These are phyloP conservation scores for Tagetes erecta DNA, from an alignment of 129 eudicot genomes.

Conservation along the genomic window DNA sequence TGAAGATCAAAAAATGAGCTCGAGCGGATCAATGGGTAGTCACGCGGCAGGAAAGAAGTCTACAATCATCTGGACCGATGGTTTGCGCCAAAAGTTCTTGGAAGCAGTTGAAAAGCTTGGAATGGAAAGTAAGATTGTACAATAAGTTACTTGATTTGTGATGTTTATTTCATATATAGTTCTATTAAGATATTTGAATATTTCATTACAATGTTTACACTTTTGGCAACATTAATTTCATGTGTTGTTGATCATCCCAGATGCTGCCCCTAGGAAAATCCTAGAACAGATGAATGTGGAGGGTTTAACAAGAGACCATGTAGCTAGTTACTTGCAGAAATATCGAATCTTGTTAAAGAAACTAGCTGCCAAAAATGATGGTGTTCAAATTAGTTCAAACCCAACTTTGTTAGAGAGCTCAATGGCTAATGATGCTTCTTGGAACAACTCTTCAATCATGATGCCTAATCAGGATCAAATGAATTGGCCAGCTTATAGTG, in stretches of 20 bases:
- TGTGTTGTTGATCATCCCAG: constrained; percentile 4
- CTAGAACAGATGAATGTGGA: constrained; percentile 32
- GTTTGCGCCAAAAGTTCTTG: constrained; percentile 21
- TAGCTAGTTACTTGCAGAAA: constrained; percentile 39
- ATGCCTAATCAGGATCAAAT: neutral
- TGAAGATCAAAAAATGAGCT: constrained; percentile 13
- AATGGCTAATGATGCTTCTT: constrained; percentile 3
- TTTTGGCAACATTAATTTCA: neutral
- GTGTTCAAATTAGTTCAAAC: constrained; percentile 5
- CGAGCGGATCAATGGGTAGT: neutral
- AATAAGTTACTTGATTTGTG: neutral
- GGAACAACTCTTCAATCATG: constrained; percentile 4
- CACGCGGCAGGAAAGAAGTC: constrained; percentile 1
- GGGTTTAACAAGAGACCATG: constrained; percentile 39
- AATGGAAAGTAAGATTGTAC: constrained; percentile 28
- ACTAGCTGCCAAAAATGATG: neutral
- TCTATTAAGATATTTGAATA: neutral
- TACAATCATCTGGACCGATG: constrained; percentile 27
- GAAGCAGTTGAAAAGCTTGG: constrained; percentile 31
- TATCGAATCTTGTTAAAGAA: constrained; percentile 24
- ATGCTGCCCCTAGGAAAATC: constrained; percentile 28
- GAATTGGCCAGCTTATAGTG: constrained; percentile 7
- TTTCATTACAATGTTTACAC: neutral
- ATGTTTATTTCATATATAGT: neutral
- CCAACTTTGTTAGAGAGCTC: constrained; percentile 35